These are phyloP conservation scores for Monocercomonoides exilis DNA, from an alignment of 78 protist genomes.

Conservation along the genomic window DNA sequence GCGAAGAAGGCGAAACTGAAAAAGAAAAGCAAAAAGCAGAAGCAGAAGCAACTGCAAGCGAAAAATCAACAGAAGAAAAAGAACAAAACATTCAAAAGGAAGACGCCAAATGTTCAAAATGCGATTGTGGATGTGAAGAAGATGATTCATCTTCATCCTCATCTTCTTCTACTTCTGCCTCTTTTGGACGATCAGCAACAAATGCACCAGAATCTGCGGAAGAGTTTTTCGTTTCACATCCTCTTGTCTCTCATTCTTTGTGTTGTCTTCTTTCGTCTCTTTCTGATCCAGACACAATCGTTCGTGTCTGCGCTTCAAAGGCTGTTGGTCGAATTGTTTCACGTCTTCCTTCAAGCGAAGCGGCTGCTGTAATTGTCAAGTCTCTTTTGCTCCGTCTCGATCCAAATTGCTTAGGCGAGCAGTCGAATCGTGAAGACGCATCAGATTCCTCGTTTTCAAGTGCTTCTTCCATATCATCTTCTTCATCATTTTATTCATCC, in stretches of 20 bases:
- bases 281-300: not conserved
- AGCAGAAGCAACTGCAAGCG: not conserved
- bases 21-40: not conserved
- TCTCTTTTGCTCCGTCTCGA: not conserved
- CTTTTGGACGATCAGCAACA: too few relatives aligned
- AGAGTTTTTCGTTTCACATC: too few relatives aligned
- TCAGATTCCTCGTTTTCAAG: too few relatives aligned
- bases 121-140: too few relatives aligned
- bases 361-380: not conserved
- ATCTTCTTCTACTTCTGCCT: too few relatives aligned
- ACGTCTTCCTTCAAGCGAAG: not conserved
- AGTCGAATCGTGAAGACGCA: too few relatives aligned
- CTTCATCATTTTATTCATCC: too few relatives aligned
- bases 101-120: too few relatives aligned
- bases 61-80: not conserved
- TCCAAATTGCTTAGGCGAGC: not conserved
- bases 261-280: not conserved
- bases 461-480: too few relatives aligned
- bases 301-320: not conserved
- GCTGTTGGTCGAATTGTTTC: not conserved
- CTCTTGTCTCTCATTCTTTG: not conserved
- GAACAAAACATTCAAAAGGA: not conserved
- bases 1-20: not conserved
- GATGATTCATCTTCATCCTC: too few relatives aligned
- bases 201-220: not conserved